These are phyloP conservation scores for Myxozyma neotropica DNA, from an alignment of 805 yeast genomes.

Conservation along the genomic window DNA sequence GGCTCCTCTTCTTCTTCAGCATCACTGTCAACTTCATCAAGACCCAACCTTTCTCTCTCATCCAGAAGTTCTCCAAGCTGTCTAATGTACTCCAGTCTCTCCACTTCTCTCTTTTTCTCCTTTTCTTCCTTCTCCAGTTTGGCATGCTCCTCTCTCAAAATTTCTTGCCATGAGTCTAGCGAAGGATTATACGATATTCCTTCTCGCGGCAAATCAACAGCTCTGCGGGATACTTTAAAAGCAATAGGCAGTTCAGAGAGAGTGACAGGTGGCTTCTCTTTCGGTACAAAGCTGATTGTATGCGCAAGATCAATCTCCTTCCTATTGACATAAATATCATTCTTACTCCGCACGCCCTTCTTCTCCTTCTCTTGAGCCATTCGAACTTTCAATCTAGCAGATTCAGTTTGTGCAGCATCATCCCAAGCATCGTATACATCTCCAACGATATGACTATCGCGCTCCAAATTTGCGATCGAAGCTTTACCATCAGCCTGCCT, in stretches of 20 bases:
- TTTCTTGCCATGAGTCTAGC: conserved; percentile 73
- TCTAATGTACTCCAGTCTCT: conserved; percentile 64
- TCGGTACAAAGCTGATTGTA: conserved; percentile 14
- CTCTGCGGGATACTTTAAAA: conserved; percentile 52
- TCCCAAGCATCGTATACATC: conserved; percentile 75
- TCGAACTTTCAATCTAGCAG: neutral
- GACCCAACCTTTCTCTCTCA: conserved; percentile 52
- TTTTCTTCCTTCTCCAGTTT: conserved; percentile 63
- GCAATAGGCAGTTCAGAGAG: conserved; percentile 60
- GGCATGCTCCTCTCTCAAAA: conserved; percentile 67
- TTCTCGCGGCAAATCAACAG: conserved; percentile 62
- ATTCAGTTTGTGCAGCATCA: conserved; percentile 49
- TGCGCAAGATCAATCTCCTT: conserved; percentile 9
- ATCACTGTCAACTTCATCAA: conserved; percentile 45
- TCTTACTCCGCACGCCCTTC: conserved; percentile 34
- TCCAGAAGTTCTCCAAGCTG: conserved; percentile 64
- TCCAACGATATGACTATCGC: conserved; percentile 63
- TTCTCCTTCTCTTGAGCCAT: conserved; percentile 5
- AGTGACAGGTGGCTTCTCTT: conserved; percentile 47
- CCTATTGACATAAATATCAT: neutral
- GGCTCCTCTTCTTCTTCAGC: conserved; percentile 52
- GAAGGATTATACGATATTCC: conserved; percentile 95
- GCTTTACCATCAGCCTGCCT: conserved; percentile 55
- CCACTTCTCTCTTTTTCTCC: conserved; percentile 60
- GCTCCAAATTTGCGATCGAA: conserved; percentile 55